phyloP scores from a whole-genome alignment of 2,329 filamentous ascomycete species.

The Dactylellina haptotyla region DNA sequence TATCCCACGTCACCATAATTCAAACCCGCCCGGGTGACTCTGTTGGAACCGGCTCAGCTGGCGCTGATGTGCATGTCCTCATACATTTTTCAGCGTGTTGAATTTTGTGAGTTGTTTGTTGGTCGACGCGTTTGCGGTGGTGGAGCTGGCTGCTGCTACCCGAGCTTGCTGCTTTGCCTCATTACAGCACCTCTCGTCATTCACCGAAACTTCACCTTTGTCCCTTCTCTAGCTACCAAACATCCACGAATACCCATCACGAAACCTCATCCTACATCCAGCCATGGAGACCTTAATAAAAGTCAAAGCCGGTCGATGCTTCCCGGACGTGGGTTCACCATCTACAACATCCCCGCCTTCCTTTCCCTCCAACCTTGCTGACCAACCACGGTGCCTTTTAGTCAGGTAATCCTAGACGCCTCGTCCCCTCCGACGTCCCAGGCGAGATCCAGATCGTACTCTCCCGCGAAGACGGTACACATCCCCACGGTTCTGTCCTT shows the following conservation, averaged over 20 bases:
- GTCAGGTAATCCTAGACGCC: constrained; percentile 54
- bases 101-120: constrained; percentile 51
- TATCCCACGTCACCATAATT: too few species aligned
- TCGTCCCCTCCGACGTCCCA: constrained; percentile 56
- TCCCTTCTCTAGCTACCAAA: not conserved
- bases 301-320: constrained; percentile 58
- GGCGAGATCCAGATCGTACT: constrained; percentile 55
- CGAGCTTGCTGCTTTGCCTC: constrained; percentile 1
- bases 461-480: constrained; percentile 33
- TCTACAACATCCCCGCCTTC: not conserved
- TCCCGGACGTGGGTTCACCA: constrained; percentile 52
- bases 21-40: too few species aligned
- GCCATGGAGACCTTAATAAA: constrained; percentile 35
- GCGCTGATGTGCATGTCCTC: too few species aligned
- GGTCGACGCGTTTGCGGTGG: constrained; percentile 26
- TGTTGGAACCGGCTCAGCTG: too few species aligned
- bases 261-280: not conserved
- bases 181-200: constrained; percentile 17
- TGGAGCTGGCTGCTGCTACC: constrained; percentile 10
- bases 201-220: constrained; percentile 7
- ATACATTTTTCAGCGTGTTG: constrained; percentile 15
- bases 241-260: not conserved
- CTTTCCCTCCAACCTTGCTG: constrained; percentile 4
- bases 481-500: not conserved
- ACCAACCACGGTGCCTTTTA: constrained; percentile 11